A percentile compares a stretch with the other conserved stretches of the same genome.
Conservation (phyloP, 345 rosid species). For the Cardamine occulta region DNA sequence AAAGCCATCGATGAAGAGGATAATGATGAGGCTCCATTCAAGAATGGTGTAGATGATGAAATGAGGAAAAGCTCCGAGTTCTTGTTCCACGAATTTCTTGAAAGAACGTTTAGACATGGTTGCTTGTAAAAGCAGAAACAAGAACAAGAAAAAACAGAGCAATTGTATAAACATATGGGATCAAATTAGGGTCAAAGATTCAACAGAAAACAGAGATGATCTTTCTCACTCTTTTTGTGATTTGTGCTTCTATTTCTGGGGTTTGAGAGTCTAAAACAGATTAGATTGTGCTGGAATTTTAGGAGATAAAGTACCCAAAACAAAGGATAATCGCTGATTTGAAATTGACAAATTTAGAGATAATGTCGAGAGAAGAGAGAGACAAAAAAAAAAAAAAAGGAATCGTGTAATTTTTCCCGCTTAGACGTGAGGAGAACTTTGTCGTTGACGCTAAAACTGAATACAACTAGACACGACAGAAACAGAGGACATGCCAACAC, state of each 20-base stretch:
- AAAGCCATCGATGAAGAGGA: slow-evolving; percentile 72
- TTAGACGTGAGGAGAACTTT: slow-evolving; percentile 43
- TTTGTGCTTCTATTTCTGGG: slow-evolving; percentile 40
- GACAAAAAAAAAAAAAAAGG: not conserved
- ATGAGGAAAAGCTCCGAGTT: slow-evolving; percentile 66
- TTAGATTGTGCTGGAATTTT: slow-evolving; percentile 15
- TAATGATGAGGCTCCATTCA: slow-evolving; percentile 72
- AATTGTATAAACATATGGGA: slow-evolving; percentile 30
- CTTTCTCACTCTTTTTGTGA: slow-evolving; percentile 23
- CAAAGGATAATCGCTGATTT: slow-evolving; percentile 27
- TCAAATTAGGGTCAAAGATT: slow-evolving; percentile 10
- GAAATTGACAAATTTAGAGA: slow-evolving; percentile 31
- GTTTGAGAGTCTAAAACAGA: slow-evolving; percentile 29
- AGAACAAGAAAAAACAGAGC: slow-evolving; percentile 36
- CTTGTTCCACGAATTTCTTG: slow-evolving; percentile 63
- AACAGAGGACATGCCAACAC: slow-evolving; percentile 40
- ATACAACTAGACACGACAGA: slow-evolving; percentile 33
- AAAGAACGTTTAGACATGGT: slow-evolving; percentile 67
- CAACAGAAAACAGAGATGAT: slow-evolving; percentile 16
- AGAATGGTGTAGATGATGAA: slow-evolving; percentile 71
- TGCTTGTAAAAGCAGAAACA: slow-evolving; percentile 26
- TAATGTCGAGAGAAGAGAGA: not conserved
- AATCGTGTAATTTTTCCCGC: slow-evolving; percentile 18
- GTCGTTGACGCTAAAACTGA: slow-evolving; percentile 30
- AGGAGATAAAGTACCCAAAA: slow-evolving; percentile 29